phyloP scores from a whole-genome alignment of 2,329 filamentous ascomycete genomes.

The Chlorencoelia australis region DNA sequence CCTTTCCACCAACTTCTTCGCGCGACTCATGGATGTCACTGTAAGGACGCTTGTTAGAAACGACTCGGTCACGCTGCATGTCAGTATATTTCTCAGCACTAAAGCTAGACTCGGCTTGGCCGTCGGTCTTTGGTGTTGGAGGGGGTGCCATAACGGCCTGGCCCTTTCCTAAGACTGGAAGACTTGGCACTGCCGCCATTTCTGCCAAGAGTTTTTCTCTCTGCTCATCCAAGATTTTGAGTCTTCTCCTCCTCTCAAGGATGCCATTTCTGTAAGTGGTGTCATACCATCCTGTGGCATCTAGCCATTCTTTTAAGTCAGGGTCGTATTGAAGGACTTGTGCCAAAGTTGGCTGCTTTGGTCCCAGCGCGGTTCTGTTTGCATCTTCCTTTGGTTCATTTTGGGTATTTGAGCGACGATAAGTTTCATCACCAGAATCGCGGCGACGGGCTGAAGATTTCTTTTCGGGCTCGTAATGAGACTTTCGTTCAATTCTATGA shows the following conservation, averaged over 20 bases:
- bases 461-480: constrained; percentile 12
- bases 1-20: constrained; percentile 14
- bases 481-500: constrained; percentile 13
- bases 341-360: constrained; percentile 14
- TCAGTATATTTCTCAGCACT: constrained; percentile 7
- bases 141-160: constrained; percentile 21
- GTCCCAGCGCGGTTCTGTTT: constrained; percentile 9
- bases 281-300: constrained; percentile 28
- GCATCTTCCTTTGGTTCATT: constrained; percentile 12
- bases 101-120: too few relatives aligned
- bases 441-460: constrained; percentile 8
- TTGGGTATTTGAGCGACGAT: constrained; percentile 10
- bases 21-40: constrained; percentile 18
- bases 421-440: constrained; percentile 14
- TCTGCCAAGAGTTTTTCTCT: constrained; percentile 23
- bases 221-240: constrained; percentile 23
- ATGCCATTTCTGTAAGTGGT: constrained; percentile 25
- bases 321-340: constrained; percentile 21
- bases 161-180: too few relatives aligned
- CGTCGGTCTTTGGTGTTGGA: constrained; percentile 14
- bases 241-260: constrained; percentile 8
- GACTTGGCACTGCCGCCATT: constrained; percentile 17
- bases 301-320: constrained; percentile 29
- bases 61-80: constrained; percentile 9
- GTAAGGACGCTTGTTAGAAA: constrained; percentile 23